Conservation (phyloP, 768 basidiomycete genomes). For the Mycena venus region DNA sequence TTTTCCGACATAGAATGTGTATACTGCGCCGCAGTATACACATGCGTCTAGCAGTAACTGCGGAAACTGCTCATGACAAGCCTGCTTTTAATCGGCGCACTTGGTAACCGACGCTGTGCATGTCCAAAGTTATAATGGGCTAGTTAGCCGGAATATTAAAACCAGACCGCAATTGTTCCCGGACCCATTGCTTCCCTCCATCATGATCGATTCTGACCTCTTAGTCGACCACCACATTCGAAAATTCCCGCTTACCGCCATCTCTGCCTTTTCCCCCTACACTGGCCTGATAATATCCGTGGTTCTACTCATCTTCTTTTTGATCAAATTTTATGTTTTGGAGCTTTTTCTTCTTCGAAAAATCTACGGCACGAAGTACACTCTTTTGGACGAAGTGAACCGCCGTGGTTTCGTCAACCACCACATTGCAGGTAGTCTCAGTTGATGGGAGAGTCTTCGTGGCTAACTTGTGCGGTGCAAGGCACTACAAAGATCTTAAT, state of each 20-base stretch:
- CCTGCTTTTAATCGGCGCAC: background rate
- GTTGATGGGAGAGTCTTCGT: background rate
- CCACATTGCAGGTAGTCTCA: slow-evolving; percentile 9
- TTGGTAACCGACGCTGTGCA: background rate
- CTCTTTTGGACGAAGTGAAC: background rate
- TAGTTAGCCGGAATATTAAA: background rate
- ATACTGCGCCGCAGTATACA: background rate
- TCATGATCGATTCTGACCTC: too few species aligned
- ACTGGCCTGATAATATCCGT: slow-evolving; percentile 12
- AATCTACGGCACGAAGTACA: background rate
- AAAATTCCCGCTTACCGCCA: background rate
- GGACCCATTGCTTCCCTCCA: background rate
- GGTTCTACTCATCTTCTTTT: slow-evolving; percentile 12
- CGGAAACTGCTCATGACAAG: background rate
- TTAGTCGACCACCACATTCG: background rate
- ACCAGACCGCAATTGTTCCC: background rate
- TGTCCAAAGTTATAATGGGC: background rate
- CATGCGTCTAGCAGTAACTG: background rate
- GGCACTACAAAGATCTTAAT: background rate
- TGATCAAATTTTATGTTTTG: slow-evolving; percentile 11
- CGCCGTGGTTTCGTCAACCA: slow-evolving; percentile 9
- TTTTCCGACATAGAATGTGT: background rate
- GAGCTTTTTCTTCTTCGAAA: background rate
- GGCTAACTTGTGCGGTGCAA: too few species aligned
- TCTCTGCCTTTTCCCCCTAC: background rate